Conservation (phyloP, 2,329 filamentous ascomycete genomes). For the Aspergillus neoniger region DNA sequence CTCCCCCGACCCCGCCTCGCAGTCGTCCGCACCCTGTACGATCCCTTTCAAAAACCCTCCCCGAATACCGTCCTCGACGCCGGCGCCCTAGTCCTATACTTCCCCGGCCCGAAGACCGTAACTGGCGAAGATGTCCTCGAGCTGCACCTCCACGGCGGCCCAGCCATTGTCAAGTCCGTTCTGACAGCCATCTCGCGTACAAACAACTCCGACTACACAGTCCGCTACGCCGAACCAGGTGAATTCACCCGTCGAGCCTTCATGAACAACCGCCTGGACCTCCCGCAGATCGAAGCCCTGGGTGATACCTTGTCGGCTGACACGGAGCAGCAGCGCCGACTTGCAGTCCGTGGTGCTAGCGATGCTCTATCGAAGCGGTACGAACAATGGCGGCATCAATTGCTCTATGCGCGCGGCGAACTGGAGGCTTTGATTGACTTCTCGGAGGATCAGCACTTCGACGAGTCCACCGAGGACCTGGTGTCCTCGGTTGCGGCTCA, state of each 20-base stretch:
- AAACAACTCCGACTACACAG: conserved; percentile 32
- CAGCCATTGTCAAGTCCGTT: conserved; percentile 84
- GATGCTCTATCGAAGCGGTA: conserved; percentile 73
- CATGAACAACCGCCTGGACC: conserved; percentile 77
- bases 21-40: conserved; percentile 71
- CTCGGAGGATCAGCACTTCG: conserved; percentile 94
- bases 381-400: conserved; percentile 74
- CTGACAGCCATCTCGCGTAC: conserved; percentile 69
- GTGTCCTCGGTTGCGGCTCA: conserved; percentile 68
- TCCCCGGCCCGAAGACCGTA: conserved; percentile 76
- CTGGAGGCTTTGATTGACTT: conserved; percentile 97
- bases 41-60: conserved; percentile 50
- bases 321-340: conserved; percentile 88
- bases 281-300: conserved; percentile 75
- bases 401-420: conserved; percentile 83
- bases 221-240: conserved; percentile 90
- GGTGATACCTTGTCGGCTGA: conserved; percentile 64
- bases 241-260: conserved; percentile 96
- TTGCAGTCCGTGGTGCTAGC: conserved; percentile 77
- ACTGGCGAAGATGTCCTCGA: conserved; percentile 94
- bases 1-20: conserved; percentile 65
- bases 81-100: conserved; percentile 77
- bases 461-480: conserved; percentile 76
- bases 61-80: conserved; percentile 65
- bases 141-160: conserved; percentile 89